Base-by-base conservation (phyloP, 257 asterid genomes). In the Petrea volubilis region DNA sequence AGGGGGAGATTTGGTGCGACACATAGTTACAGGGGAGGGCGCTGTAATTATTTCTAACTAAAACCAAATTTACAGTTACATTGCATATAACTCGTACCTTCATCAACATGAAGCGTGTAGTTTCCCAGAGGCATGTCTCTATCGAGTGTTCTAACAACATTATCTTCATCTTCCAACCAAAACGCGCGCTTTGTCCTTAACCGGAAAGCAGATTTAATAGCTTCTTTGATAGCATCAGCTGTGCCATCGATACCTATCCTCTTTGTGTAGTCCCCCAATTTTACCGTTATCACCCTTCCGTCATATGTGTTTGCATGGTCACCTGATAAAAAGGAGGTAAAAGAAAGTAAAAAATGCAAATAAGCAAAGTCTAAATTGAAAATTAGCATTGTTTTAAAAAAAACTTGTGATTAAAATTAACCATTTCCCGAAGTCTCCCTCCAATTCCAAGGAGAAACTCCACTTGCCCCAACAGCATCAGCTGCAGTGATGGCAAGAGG, bases 401-500 rank as follows among this genome's bases (percentile, higher is more conserved):
- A n/a, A n/a, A n/a, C n/a, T n/a, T n/a, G n/a, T 5, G 11, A 38
- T 3, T 3, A 7, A 38, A 38, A 84, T 85, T 62, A 58, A 90
- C 97, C 97, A 73, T 73, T 88, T 79, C 91, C 90, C 21, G 96
- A 90, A 44, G 95, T 86, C 74, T 79, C 97, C 79, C 96, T 87
- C 98, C 98, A 93, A 63, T 82, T 91, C 98, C 98, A 93, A 3
- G 98, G 97, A 76, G 98, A 90, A 77, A 75, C 90, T 50, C 94
- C 97, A 72, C 85, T 77, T 47, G 89, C 90, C 62, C 85, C 90
- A 76, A 90, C 96, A 55, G 92, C 92, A 66, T 91, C 97, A 46
- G 94, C 87, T 34, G 97, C 87, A 52, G 95, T 83, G 18, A 89
- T 89, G 57, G 96, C 96, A 67, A 93, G 96, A 70, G 97, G 98